phyloP scores from a whole-genome alignment of 1,139 yeast species.

The Saccharomycopsis crataegensis region DNA sequence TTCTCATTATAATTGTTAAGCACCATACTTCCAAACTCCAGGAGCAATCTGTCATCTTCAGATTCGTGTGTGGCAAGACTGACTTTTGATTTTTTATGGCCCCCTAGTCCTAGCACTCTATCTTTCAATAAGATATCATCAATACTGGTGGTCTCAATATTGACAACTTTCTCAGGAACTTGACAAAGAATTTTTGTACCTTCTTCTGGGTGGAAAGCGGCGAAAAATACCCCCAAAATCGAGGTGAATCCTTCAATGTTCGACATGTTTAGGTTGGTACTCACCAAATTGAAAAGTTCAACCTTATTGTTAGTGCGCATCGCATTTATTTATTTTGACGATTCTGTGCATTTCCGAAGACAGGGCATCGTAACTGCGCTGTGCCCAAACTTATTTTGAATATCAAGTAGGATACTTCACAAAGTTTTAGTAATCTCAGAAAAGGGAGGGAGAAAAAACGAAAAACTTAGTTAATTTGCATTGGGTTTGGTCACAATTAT shows the following conservation, averaged over 20 bases:
- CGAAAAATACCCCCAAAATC: slow-evolving; percentile 78
- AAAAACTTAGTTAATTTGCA: no score
- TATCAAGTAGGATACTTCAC: no score
- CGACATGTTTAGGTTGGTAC: slow-evolving; percentile 13
- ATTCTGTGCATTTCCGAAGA: no score
- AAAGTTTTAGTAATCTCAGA: no score
- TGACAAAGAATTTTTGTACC: slow-evolving; percentile 94
- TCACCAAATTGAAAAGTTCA: no score
- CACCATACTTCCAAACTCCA: not conserved
- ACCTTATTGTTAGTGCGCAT: no score
- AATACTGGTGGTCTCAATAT: not conserved
- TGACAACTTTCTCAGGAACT: slow-evolving; percentile 50
- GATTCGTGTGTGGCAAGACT: not conserved
- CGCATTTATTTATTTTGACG: no score
- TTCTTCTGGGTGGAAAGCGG: slow-evolving; percentile 90
- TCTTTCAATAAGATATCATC: slow-evolving; percentile 3
- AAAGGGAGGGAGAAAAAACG: no score
- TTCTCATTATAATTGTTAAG: not conserved
- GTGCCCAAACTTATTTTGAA: not conserved
- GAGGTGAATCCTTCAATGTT: slow-evolving; percentile 60
- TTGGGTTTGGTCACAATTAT: no score
- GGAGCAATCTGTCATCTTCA: not conserved
- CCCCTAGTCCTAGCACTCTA: not conserved
- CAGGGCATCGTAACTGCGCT: no score
- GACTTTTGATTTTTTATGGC: not conserved